Base-by-base conservation (phyloP, 2,329 filamentous ascomycete genomes). In the Zymoseptoria pseudotritici region DNA sequence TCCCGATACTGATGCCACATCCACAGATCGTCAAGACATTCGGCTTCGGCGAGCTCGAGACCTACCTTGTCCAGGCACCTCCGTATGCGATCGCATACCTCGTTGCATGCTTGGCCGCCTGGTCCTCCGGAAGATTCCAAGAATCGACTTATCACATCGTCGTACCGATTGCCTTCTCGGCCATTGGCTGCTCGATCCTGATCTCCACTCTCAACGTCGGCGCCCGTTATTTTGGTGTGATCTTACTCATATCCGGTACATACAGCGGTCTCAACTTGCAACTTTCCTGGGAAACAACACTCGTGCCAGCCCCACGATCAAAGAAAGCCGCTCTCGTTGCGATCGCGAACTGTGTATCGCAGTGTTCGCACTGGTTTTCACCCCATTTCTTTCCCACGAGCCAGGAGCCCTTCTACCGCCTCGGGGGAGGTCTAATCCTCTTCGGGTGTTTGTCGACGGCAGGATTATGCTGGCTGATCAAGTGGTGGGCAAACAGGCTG, bases 251-350 rank as follows among this genome's bases (percentile, higher is more conserved):
- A 46, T 67, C 65, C 21, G 75, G 75, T 31, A 73, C 75, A 0
- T 77, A 74, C 63, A 73, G 69, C 54, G 74, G 74, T 11, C 71
- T 76, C 5, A 77, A 77, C 53, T 63, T 78, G 36, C 75, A 77
- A 61, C 67, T 77, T 1, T 74, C 74, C 0, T 78, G 76, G 76
- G 75, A 77, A 55, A 77, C 76, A 0, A 77, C 74, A 0, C 69
- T 77, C 0, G 75, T 78, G 0, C 76, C 76, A 2, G 69, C 72
- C 0, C 76, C 76, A 0, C 69, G 75, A 1, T 75, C 70, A 10
- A 78, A 78, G 59, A 71, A 73, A 42, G 76, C 76, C 0, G 76
- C 76, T 0, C 70, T 78, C 1, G 75, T 78, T 54, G 76, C 76
- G 0, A 76, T 77, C 52, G 75, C 76, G 4, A 78, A 78, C 54